These are phyloP conservation scores for Diphasiastrum complanatum DNA, from an alignment of 83 land plant species.

Conservation along the genomic window DNA sequence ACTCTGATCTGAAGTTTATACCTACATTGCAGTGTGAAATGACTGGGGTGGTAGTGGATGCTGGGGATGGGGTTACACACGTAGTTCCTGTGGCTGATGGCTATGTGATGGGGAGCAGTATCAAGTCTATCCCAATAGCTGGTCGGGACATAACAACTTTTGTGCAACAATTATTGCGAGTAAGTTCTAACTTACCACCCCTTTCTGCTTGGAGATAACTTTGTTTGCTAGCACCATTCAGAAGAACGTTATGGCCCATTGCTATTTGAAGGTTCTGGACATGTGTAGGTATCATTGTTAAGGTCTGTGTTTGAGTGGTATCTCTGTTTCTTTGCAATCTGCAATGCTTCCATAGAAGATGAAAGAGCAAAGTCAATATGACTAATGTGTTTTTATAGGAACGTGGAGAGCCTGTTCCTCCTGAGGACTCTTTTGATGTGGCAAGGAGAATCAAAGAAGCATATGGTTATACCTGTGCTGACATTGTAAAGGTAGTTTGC, in stretches of 20 bases:
- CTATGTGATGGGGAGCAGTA: constrained; percentile 97
- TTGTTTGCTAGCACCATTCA: not conserved
- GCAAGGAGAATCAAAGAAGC: constrained; percentile 87
- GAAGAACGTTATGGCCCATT: too few relatives aligned
- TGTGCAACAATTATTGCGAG: constrained; percentile 86
- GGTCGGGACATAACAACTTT: constrained; percentile 85
- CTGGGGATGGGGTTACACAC: constrained; percentile 94
- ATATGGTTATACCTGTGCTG: constrained; percentile 93
- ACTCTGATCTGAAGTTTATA: not conserved
- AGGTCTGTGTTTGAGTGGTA: too few relatives aligned
- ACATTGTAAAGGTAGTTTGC: constrained; percentile 83
- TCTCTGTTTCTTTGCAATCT: too few relatives aligned
- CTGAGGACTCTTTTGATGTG: constrained; percentile 94
- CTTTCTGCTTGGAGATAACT: not conserved
- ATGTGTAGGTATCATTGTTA: too few relatives aligned
- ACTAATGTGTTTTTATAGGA: constrained; percentile 43
- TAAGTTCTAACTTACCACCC: constrained; percentile 17
- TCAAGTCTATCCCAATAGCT: constrained; percentile 85
- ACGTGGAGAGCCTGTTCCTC: constrained; percentile 90
- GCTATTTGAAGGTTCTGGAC: too few relatives aligned
- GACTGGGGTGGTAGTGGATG: constrained; percentile 98
- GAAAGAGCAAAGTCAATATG: not conserved
- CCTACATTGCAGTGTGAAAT: constrained; percentile 98
- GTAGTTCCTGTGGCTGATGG: constrained; percentile 97
- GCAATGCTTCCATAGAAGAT: not conserved